Percentiles rank a stretch among this genome's conserved stretches.
Conservation (phyloP, 441 rosid genomes). For the Euphorbia celastroides region DNA sequence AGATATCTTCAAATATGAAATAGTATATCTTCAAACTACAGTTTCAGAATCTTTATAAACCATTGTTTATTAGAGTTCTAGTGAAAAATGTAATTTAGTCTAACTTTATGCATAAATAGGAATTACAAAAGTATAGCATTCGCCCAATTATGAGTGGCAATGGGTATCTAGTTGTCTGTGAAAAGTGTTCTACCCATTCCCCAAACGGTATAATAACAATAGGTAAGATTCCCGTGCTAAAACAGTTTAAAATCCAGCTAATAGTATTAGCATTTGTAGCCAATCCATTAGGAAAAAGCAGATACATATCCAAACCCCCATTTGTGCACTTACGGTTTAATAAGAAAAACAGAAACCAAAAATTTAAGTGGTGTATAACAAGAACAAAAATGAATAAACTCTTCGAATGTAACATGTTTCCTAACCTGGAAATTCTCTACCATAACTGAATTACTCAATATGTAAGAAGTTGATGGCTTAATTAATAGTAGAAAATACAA, state of each 20-base stretch:
- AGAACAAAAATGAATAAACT: neutral
- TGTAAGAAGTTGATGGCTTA: neutral
- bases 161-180: neutral
- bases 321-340: neutral
- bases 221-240: neutral
- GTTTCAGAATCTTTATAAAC: neutral
- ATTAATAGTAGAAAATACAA: neutral
- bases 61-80: neutral
- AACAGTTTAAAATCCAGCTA: neutral
- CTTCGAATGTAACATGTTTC: neutral
- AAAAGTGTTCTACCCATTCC: neutral
- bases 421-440: neutral
- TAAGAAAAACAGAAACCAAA: too few relatives aligned
- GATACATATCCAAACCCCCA: neutral
- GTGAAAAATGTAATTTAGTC: neutral
- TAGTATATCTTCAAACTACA: too few relatives aligned
- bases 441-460: neutral
- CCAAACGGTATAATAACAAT: neutral
- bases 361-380: neutral
- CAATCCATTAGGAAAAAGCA: neutral
- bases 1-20: neutral
- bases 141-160: neutral
- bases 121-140: too few relatives aligned
- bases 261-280: neutral
- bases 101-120: neutral